Conservation (phyloP, 371 early-diverging fungal species). For the Syncephalastrum racemosum region DNA sequence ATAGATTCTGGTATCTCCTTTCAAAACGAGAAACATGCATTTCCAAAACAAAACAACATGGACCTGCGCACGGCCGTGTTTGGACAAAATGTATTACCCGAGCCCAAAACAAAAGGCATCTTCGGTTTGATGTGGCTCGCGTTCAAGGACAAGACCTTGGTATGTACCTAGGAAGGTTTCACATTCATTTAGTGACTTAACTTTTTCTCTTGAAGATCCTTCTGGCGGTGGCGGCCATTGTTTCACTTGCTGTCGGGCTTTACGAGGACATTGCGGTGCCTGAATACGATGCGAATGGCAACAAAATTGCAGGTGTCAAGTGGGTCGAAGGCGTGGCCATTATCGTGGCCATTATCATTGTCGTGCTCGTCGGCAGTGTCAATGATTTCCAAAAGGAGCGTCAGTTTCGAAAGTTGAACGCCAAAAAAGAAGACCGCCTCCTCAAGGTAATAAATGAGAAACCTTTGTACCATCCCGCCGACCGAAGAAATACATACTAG, state of each 20-base stretch:
- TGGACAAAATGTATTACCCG: conserved; percentile 71
- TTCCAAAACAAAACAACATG: conserved; percentile 9
- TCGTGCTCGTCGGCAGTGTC: conserved; percentile 75
- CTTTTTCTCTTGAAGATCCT: conserved; percentile 50
- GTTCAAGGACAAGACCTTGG: conserved; percentile 82
- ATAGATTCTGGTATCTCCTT: conserved; percentile 17
- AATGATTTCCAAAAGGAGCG: conserved; percentile 88
- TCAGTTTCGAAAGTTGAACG: conserved; percentile 83
- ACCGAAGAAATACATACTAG: conserved; percentile 23
- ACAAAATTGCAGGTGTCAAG: conserved; percentile 49
- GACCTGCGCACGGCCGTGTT: conserved; percentile 25
- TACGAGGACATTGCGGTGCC: conserved; percentile 70
- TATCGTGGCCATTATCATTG: conserved; percentile 76
- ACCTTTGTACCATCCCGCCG: background rate
- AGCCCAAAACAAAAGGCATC: conserved; percentile 59
- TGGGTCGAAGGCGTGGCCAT: conserved; percentile 85
- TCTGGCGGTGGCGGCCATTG: conserved; percentile 76
- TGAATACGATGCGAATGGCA: conserved; percentile 34
- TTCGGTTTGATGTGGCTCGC: conserved; percentile 73
- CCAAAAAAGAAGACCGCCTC: conserved; percentile 78
- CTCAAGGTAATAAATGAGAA: conserved; percentile 52
- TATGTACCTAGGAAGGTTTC: conserved; percentile 20
- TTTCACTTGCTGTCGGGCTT: conserved; percentile 84
- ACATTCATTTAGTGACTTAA: background rate
- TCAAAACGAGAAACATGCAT: background rate